Evolutionary conservation across 1,284 basidiomycete genomes (phyloP), one percentile per base, ranked within the genome.

Genomic region (Leccinum fuscescens): DNA sequence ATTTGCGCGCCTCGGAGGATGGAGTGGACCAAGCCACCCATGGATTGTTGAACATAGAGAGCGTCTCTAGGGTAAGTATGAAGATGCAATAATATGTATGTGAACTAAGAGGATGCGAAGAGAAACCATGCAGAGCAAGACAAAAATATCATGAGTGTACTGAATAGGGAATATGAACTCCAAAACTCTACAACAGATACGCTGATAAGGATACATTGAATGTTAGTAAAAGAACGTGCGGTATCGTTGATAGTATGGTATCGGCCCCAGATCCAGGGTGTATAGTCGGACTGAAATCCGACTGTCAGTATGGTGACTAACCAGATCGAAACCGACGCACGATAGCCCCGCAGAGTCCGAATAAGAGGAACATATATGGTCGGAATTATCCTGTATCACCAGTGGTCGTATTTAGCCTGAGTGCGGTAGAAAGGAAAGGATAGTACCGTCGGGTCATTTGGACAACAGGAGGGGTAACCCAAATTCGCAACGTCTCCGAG

Each of bases 361-460:
- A 70, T 81, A 91, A 0, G 89, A 91, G 15, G 86, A 81, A 67
- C 89, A 92, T 51, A 83, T 83, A 57, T 82, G 75, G 62, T 82
- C 83, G 24, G 73, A 57, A 65, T 74, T 80, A 53, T 76, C 77
- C 82, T 86, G 67, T 14, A 3, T 53, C 14, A 46, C 57, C 54
- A 48, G 42, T 56, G 37, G 55, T 57, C 50, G 55, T 29, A 7
- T 62, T 60, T 54, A 58, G 31, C 14, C 15, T 53, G 11, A 22
- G 37, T 53, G 42, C 1, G 24, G 24, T 17, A 9, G 7, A n/a
- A 52, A 8, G 31, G 22, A 31, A 56, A 24, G 50, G 22, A 74
- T 79, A 48, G 56, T 63, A 88, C 87, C 35, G 79, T 80, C 17
- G 88, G 86, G 63, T 90, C 73, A 6, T 80, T 80, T 39, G 89